These are phyloP conservation scores for Sporisorium graminicola DNA, from an alignment of 1,284 basidiomycete species.

Conservation along the genomic window DNA sequence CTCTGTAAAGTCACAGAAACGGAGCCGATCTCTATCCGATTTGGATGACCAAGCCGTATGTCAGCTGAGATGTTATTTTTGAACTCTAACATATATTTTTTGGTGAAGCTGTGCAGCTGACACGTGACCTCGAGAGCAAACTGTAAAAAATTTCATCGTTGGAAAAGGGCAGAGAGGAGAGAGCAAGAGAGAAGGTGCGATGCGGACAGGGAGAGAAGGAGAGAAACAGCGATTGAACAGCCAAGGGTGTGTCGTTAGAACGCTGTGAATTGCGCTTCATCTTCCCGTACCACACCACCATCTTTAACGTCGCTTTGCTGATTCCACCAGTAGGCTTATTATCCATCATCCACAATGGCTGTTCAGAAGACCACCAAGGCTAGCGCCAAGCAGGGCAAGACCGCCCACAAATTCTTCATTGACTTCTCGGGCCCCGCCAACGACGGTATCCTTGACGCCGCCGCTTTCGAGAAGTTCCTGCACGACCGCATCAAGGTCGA, in stretches of 20 bases:
- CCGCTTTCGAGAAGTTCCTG: conserved; percentile 90
- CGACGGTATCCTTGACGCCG: conserved; percentile 91
- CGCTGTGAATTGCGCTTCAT: too few relatives aligned
- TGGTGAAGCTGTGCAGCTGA: not conserved
- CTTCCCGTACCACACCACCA: conserved; percentile 7
- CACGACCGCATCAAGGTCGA: conserved; percentile 93
- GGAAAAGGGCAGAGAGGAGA: not conserved
- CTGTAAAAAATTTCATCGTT: conserved; percentile 34
- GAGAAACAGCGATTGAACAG: not conserved
- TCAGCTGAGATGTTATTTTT: not conserved
- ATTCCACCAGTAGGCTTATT: conserved; percentile 51
- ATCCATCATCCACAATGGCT: conserved; percentile 55
- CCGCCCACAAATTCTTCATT: conserved; percentile 90
- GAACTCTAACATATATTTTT: conserved; percentile 3
- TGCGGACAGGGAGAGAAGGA: too few relatives aligned
- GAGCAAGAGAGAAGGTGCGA: not conserved
- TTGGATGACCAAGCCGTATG: conserved; percentile 3
- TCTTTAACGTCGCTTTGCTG: conserved; percentile 54
- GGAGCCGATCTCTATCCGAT: not conserved
- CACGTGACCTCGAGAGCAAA: conserved; percentile 21
- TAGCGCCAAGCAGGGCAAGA: conserved; percentile 73
- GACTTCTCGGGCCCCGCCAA: conserved; percentile 93
- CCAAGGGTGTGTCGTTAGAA: too few relatives aligned
- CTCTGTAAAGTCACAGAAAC: conserved; percentile 14
- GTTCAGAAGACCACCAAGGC: conserved; percentile 65